These are phyloP conservation scores for Leptographium flavum DNA, from an alignment of 2,329 filamentous ascomycete genomes.

Conservation along the genomic window DNA sequence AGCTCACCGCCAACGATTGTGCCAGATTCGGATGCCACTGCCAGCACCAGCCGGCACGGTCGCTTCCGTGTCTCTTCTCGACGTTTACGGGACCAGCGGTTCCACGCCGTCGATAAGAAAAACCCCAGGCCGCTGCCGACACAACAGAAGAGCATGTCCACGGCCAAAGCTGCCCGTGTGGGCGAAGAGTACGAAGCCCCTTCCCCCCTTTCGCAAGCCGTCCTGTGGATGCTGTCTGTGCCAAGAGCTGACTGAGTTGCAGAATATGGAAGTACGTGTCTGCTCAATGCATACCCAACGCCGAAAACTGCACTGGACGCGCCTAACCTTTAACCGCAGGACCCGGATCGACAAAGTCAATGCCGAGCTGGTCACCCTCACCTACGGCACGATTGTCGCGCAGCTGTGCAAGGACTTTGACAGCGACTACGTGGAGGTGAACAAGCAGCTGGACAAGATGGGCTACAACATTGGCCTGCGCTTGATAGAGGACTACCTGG, in stretches of 20 bases:
- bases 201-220: neutral
- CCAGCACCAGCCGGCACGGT: neutral
- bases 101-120: neutral
- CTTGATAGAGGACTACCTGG: slow-evolving; percentile 92
- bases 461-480: slow-evolving; percentile 96
- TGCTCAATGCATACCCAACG: neutral
- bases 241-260: slow-evolving; percentile 16
- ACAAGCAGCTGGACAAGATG: slow-evolving; percentile 97
- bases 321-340: slow-evolving; percentile 40
- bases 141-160: slow-evolving; percentile 30
- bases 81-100: neutral
- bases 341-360: slow-evolving; percentile 96
- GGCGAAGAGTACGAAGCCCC: slow-evolving; percentile 42
- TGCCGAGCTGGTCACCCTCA: slow-evolving; percentile 90
- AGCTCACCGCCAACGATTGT: neutral
- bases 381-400: slow-evolving; percentile 93
- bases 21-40: neutral
- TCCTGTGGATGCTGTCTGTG: slow-evolving; percentile 7
- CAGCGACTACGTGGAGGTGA: slow-evolving; percentile 85
- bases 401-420: slow-evolving; percentile 96
- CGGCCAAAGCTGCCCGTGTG: slow-evolving; percentile 45
- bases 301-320: too few relatives aligned
- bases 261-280: slow-evolving; percentile 87
- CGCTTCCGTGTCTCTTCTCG: too few relatives aligned
- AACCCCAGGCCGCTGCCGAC: neutral